phyloP scores from a whole-genome alignment of 768 basidiomycete species.

The Termitomyces sp. region DNA sequence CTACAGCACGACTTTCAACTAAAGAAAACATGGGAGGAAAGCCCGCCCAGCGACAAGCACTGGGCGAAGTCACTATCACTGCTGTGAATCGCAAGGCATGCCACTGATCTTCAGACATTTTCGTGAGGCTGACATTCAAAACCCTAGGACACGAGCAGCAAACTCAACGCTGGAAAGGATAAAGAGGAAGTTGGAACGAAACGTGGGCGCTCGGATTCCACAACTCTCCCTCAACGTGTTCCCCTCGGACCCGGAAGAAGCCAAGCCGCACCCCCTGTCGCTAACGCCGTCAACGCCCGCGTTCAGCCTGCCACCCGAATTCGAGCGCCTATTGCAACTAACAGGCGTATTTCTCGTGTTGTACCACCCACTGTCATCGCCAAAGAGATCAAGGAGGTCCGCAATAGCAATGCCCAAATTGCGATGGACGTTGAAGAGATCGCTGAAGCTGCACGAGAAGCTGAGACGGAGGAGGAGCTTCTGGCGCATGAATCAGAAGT shows the following conservation, averaged over 20 bases:
- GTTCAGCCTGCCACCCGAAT: conserved; percentile 25
- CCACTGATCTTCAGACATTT: conserved; percentile 6
- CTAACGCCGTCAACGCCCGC: conserved; percentile 37
- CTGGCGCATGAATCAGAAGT: conserved; percentile 50
- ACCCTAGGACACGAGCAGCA: conserved; percentile 44
- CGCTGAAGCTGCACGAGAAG: conserved; percentile 25
- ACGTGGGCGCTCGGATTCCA: conserved; percentile 64
- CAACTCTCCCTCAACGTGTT: conserved; percentile 63
- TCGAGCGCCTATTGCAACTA: conserved; percentile 25
- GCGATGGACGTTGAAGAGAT: conserved; percentile 68
- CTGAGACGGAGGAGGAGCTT: conserved; percentile 39
- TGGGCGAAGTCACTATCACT: conserved; percentile 78
- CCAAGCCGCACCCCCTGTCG: conserved; percentile 39
- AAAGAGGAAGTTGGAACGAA: conserved; percentile 67
- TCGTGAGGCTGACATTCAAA: conserved; percentile 18
- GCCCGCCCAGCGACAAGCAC: conserved; percentile 59
- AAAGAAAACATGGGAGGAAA: conserved; percentile 51
- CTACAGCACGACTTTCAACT: conserved; percentile 47
- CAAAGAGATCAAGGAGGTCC: conserved; percentile 35
- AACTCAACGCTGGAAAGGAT: conserved; percentile 51
- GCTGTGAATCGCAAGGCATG: conserved; percentile 74
- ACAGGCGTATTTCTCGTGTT: conserved; percentile 39
- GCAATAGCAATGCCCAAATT: conserved; percentile 34
- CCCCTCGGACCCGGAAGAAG: conserved; percentile 60
- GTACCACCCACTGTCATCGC: conserved; percentile 39